Conservation (phyloP, 129 eudicot species). For the Lonicera japonica region DNA sequence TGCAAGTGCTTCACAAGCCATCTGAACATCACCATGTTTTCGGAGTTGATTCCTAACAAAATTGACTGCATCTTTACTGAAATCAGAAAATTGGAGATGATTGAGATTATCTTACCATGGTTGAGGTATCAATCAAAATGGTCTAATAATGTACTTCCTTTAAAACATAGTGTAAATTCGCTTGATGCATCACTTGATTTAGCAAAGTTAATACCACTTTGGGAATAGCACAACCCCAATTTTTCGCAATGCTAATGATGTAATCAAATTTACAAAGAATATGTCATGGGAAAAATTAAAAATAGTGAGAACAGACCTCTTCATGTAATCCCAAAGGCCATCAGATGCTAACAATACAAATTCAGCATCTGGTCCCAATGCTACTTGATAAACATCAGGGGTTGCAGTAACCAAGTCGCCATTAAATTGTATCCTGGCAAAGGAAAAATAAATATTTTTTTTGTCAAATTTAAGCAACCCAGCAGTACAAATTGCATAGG, state of each 20-base stretch:
- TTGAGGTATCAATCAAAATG: constrained; percentile 9
- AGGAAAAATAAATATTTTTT: constrained; percentile 5
- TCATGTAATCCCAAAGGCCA: constrained; percentile 99
- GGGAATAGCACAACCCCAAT: not conserved
- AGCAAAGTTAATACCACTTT: too few relatives aligned
- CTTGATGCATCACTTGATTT: too few relatives aligned
- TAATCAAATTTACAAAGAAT: not conserved
- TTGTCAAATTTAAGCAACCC: not conserved
- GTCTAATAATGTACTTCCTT: too few relatives aligned
- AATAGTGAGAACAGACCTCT: constrained; percentile 41
- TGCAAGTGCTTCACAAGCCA: constrained; percentile 94
- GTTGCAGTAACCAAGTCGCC: constrained; percentile 82
- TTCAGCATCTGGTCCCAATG: constrained; percentile 74
- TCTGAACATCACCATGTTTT: constrained; percentile 94
- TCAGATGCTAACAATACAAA: constrained; percentile 89
- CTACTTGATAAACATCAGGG: constrained; percentile 74
- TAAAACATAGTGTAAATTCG: too few relatives aligned
- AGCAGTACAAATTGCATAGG: too few relatives aligned
- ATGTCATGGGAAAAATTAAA: not conserved
- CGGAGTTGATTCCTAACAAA: constrained; percentile 81
- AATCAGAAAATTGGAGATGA: constrained; percentile 16
- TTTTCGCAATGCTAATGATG: too few relatives aligned
- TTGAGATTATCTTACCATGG: not conserved
- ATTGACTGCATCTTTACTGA: constrained; percentile 74
- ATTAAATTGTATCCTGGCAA: constrained; percentile 47